A percentile compares a stretch with the other conserved stretches of the same genome.
Evolutionary conservation across 2,329 filamentous ascomycete species (phyloP).

Genomic region (Didymella arachidicola): DNA sequence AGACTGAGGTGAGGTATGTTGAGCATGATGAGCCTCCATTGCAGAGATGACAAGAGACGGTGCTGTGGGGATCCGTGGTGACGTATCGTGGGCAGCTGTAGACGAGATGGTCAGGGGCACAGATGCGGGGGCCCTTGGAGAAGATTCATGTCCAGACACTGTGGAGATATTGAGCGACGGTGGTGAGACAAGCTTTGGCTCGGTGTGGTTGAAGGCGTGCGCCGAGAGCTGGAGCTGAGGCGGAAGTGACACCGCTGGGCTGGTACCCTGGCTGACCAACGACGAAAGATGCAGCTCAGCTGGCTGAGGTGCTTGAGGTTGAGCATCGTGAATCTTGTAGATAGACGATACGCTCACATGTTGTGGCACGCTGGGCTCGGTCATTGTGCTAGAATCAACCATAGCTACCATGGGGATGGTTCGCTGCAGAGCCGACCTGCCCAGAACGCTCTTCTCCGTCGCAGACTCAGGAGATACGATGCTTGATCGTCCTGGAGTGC

Average conservation of each 20-base stretch:
- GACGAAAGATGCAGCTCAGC: constrained; percentile 35
- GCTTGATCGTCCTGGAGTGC: constrained; percentile 47
- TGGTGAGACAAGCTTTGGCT: constrained; percentile 26
- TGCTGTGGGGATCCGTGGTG: constrained; percentile 26
- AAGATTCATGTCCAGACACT: constrained; percentile 39
- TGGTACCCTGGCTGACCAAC: constrained; percentile 40
- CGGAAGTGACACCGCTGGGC: constrained; percentile 26
- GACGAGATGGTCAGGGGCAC: constrained; percentile 32
- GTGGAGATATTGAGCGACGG: constrained; percentile 36
- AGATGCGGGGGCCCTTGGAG: constrained; percentile 28
- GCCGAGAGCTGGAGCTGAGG: constrained; percentile 34
- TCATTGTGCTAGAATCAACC: constrained; percentile 70
- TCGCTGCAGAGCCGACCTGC: constrained; percentile 35
- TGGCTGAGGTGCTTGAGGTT: constrained; percentile 30
- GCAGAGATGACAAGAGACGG: constrained; percentile 27
- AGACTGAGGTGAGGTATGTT: constrained; percentile 30
- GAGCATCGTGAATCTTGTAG: constrained; percentile 37
- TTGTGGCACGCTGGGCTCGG: constrained; percentile 63
- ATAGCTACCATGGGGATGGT: constrained; percentile 52
- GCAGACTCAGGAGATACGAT: constrained; percentile 44
- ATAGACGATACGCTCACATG: constrained; percentile 39
- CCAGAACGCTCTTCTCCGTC: constrained; percentile 39
- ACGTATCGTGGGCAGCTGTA: constrained; percentile 36
- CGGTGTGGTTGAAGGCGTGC: constrained; percentile 34
- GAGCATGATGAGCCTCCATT: constrained; percentile 33